Percentiles rank a stretch among this genome's conserved stretches.
These are phyloP conservation scores for Veloporphyrellus conicus DNA, from an alignment of 1,284 basidiomycete species.

Conservation along the genomic window DNA sequence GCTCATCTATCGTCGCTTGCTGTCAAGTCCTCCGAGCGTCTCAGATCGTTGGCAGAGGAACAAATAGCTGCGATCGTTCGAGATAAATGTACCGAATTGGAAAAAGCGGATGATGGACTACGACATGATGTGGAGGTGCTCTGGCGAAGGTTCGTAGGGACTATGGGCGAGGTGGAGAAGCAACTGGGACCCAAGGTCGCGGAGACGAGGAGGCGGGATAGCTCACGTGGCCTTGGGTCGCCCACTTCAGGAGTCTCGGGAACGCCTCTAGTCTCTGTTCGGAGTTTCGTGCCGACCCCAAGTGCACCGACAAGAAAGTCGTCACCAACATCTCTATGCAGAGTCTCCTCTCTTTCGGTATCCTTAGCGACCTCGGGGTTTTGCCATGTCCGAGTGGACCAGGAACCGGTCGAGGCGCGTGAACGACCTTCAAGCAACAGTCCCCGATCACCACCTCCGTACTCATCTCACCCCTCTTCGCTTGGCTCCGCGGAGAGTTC, in stretches of 20 bases:
- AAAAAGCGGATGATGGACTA: slow-evolving; percentile 51
- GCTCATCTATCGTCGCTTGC: slow-evolving; percentile 59
- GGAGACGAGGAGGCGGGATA: slow-evolving; percentile 22
- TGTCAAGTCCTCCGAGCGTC: slow-evolving; percentile 47
- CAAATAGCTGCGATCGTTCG: slow-evolving; percentile 53
- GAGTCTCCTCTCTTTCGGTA: slow-evolving; percentile 61
- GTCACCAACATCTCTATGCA: slow-evolving; percentile 33
- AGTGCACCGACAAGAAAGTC: slow-evolving; percentile 36
- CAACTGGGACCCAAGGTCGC: slow-evolving; percentile 28
- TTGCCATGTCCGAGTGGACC: slow-evolving; percentile 42
- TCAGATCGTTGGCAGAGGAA: slow-evolving; percentile 56
- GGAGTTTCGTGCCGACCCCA: slow-evolving; percentile 53
- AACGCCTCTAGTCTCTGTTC: slow-evolving; percentile 34
- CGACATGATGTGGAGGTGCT: slow-evolving; percentile 56
- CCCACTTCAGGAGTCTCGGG: slow-evolving; percentile 19
- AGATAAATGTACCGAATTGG: slow-evolving; percentile 55
- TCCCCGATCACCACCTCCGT: slow-evolving; percentile 32
- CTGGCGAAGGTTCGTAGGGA: slow-evolving; percentile 58
- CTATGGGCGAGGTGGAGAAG: slow-evolving; percentile 46
- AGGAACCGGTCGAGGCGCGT: slow-evolving; percentile 9
- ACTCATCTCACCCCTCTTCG: slow-evolving; percentile 33
- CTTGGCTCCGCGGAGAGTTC: slow-evolving; percentile 27
- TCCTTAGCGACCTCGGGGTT: slow-evolving; percentile 61
- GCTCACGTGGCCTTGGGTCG: slow-evolving; percentile 20
- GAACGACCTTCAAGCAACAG: slow-evolving; percentile 15